A percentile compares a stretch with the other conserved stretches of the same genome.
Evolutionary conservation across 2,329 filamentous ascomycete species (phyloP).

Genomic region (Blumeria graminis): DNA sequence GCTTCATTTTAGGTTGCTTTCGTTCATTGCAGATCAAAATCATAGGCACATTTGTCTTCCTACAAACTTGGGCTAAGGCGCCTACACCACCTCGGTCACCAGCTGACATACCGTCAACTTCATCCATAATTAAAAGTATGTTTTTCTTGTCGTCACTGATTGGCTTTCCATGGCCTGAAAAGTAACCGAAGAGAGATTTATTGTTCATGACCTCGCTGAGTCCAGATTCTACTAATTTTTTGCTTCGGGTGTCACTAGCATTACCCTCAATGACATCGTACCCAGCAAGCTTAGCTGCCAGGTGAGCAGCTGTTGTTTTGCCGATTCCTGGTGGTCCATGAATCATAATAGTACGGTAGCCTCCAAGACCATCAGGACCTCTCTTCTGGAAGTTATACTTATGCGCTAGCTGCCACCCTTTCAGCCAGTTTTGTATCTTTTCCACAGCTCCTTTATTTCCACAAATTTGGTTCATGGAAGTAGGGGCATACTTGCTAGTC

Average conservation of each 20-base stretch:
- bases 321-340: constrained; percentile 90
- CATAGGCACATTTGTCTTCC: constrained; percentile 80
- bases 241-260: constrained; percentile 85
- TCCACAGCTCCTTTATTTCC: constrained; percentile 84
- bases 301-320: constrained; percentile 88
- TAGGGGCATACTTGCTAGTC: constrained; percentile 89
- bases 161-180: constrained; percentile 58
- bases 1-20: constrained; percentile 86
- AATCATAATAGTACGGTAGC: constrained; percentile 74
- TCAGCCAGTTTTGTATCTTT: constrained; percentile 71
- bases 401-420: constrained; percentile 54
- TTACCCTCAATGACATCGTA: constrained; percentile 91
- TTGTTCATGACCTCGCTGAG: constrained; percentile 84
- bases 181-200: constrained; percentile 76
- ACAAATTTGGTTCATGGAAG: constrained; percentile 65
- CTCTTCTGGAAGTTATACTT: constrained; percentile 61
- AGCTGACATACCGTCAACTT: constrained; percentile 96
- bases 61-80: constrained; percentile 80
- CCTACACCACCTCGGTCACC: constrained; percentile 91
- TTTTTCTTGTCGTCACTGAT: constrained; percentile 72
- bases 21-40: constrained; percentile 98
- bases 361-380: constrained; percentile 64
- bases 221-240: constrained; percentile 76
- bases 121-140: constrained; percentile 91
- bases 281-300: constrained; percentile 77